Conservation (phyloP, 2,329 filamentous ascomycete genomes). For the Fusarium albidum region DNA sequence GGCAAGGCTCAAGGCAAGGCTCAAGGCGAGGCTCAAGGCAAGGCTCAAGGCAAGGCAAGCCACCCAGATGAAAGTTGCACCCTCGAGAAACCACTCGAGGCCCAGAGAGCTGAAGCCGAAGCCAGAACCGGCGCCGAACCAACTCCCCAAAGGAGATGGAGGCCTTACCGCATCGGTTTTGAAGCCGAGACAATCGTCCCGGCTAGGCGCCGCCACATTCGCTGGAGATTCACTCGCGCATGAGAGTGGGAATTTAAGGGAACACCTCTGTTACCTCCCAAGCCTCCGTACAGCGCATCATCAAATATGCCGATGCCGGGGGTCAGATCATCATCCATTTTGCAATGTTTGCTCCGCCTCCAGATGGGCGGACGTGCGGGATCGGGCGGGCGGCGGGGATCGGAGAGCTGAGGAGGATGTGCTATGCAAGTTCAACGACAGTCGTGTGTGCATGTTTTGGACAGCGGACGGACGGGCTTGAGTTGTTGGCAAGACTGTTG, state of each 20-base stretch:
- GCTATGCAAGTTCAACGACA: too few species aligned
- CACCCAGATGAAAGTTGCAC: constrained; percentile 19
- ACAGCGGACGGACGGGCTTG: not conserved
- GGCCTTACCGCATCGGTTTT: constrained; percentile 19
- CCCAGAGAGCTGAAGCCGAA: constrained; percentile 7
- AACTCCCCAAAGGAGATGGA: constrained; percentile 16
- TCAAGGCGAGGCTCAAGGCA: too few species aligned
- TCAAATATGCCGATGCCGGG: not conserved
- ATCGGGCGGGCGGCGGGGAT: not conserved
- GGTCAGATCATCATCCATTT: constrained; percentile 14
- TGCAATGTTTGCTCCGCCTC: constrained; percentile 1
- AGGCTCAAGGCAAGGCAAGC: constrained; percentile 30
- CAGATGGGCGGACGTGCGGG: constrained; percentile 9
- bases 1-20: too few species aligned
- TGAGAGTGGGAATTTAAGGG: too few species aligned
- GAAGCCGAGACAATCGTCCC: constrained; percentile 19
- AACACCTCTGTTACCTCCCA: too few species aligned
- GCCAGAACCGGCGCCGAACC: constrained; percentile 18
- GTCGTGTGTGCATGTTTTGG: not conserved
- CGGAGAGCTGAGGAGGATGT: constrained; percentile 6
- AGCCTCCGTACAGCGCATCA: too few species aligned
- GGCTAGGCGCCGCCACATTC: not conserved
- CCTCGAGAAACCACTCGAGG: constrained; percentile 3
- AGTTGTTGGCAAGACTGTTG: not conserved
- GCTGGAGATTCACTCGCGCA: too few species aligned